Evolutionary conservation across 768 basidiomycete species (phyloP), one percentile per base, ranked within the genome.

Genomic region (Fomitopsis serialis): DNA sequence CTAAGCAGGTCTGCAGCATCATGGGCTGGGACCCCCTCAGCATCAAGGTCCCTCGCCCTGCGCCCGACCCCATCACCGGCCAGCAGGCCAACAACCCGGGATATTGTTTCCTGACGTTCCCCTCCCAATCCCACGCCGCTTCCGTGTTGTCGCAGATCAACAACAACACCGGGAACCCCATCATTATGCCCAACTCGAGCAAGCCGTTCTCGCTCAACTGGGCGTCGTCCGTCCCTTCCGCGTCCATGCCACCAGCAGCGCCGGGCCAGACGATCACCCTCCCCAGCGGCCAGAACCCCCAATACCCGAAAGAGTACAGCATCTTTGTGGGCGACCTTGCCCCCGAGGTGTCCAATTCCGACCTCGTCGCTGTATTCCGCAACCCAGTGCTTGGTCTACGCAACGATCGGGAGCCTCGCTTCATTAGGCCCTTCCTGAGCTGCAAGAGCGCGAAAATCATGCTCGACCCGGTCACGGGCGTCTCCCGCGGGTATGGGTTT

Each of bases 401-500:
- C 54, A 88, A 87, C 64, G 90, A 93, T 65, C 78, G 91, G 53
- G 89, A 89, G 66, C 91, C 92, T 19, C 89, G 90, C 67, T 89
- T 92, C 59, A 92, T 95, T 50, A 79, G 84, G 8, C 90, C 92
- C 2, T 97, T 96, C 72, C 70, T 82, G 35, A 94, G 91, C 67
- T 94, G 92, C 72, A 93, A 92, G 74, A 94, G 92, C 67, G 94
- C 94, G 27, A 94, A 93, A 74, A 96, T 92, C 59, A 94, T 94
- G 92, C 74, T 92, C 45, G 92, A 94, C 68, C 92, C 93, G 2
- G 80, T 87, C 21, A 92, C 92, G 4, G 92, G 92, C 17, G 82
- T 92, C 21, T 92, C 89, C 25, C 78, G 91, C 56, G 93, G 93
- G 3, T 96, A 95, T 68, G 93, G 93, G 25, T 96, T 96, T 64